Evolutionary conservation across 106 monocot genomes (phyloP).

Genomic region (Iris macrosiphon): DNA sequence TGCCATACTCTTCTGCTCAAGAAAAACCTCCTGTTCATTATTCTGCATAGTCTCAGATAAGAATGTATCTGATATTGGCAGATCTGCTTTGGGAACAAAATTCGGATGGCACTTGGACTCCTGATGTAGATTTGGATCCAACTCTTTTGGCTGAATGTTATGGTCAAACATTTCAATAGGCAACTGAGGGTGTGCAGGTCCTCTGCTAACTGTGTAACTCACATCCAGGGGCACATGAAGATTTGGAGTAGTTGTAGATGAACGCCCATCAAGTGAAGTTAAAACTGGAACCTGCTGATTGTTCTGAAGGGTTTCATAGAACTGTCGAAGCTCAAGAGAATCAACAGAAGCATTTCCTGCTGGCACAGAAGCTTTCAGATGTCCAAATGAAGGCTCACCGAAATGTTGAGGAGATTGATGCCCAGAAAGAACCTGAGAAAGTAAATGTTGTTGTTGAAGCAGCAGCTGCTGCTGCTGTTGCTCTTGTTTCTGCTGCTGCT

Average conservation of each 20-base stretch:
- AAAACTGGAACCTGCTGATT: conserved; percentile 21
- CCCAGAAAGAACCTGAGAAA: conserved; percentile 50
- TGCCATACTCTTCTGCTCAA: neutral
- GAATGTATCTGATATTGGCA: conserved; percentile 1
- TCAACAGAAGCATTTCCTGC: conserved; percentile 21
- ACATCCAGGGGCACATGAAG: conserved; percentile 20
- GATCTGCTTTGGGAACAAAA: neutral
- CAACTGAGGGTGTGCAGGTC: conserved; percentile 12
- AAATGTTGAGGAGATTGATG: conserved; percentile 33
- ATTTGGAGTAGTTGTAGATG: conserved; percentile 16
- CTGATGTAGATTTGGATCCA: conserved; percentile 4
- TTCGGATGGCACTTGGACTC: conserved; percentile 7
- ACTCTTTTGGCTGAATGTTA: conserved; percentile 9
- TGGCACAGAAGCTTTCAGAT: conserved; percentile 15
- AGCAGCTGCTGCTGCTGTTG: conserved; percentile 28
- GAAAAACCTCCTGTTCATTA: neutral
- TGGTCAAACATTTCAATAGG: conserved; percentile 48
- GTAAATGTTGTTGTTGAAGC: conserved; percentile 48
- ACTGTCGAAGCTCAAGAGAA: conserved; percentile 19
- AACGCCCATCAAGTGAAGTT: conserved; percentile 13
- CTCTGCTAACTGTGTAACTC: conserved; percentile 5
- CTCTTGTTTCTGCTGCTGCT: conserved; percentile 50
- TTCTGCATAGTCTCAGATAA: conserved; percentile 5
- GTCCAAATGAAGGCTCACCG: conserved; percentile 32
- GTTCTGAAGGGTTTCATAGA: conserved; percentile 31